A percentile compares a stretch with the other conserved stretches of the same genome.
Conservation (phyloP, 139 green algal genomes). For the Coccomyxa sp. region DNA sequence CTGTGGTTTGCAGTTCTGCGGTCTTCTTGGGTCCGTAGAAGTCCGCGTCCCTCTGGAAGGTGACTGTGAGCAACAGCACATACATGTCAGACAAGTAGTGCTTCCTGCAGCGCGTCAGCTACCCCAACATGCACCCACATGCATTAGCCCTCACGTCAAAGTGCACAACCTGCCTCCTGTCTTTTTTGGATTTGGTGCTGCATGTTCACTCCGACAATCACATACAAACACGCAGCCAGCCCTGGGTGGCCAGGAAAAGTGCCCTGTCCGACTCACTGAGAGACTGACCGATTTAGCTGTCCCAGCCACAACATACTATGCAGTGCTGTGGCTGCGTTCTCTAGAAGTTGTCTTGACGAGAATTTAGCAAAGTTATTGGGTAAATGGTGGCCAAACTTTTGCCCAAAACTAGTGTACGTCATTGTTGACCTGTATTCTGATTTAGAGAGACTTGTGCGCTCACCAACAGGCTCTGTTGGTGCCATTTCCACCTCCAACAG, state of each 20-base stretch:
- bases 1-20: too few species aligned
- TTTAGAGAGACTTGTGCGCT: neutral
- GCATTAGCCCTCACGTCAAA: neutral
- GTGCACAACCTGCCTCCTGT: neutral
- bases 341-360: too few species aligned
- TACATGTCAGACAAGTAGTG: neutral
- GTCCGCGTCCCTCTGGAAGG: neutral
- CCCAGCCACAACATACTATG: too few species aligned
- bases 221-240: too few species aligned
- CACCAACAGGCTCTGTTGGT: conserved; percentile 7
- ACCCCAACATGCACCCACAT: neutral
- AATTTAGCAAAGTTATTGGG: too few species aligned
- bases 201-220: neutral
- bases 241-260: too few species aligned
- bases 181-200: neutral
- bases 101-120: neutral
- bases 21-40: neutral
- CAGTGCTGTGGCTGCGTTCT: too few species aligned
- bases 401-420: neutral
- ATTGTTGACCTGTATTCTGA: neutral
- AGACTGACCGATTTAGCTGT: too few species aligned
- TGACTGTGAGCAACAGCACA: neutral
- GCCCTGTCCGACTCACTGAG: too few species aligned
- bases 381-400: neutral
- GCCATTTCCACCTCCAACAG: conserved; percentile 35